phyloP scores from a whole-genome alignment of 768 basidiomycete genomes.

The Kondoa subrosea region DNA sequence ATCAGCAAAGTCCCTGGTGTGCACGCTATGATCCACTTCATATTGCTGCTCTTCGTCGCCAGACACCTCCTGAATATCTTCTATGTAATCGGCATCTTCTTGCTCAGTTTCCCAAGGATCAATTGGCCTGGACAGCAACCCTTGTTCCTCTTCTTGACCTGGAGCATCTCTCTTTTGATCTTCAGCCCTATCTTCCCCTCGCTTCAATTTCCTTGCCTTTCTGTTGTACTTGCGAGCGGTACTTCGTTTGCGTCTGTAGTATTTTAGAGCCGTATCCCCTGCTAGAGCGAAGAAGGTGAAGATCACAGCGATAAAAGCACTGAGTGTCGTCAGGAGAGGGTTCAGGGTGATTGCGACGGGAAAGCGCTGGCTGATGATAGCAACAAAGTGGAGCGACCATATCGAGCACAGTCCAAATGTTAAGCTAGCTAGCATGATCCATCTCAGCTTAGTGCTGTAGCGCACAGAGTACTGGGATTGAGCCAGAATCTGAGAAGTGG shows the following conservation, averaged over 20 bases:
- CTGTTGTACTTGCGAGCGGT: background rate
- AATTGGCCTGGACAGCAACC: no score
- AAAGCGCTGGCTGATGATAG: background rate
- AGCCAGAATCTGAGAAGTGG: background rate
- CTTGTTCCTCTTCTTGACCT: background rate
- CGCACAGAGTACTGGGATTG: background rate
- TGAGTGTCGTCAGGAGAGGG: background rate
- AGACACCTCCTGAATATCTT: no score
- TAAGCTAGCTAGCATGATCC: background rate
- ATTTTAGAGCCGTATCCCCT: background rate
- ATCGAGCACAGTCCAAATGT: background rate
- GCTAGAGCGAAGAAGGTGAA: constrained; percentile 4
- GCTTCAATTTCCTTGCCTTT: background rate
- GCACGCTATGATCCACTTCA: no score
- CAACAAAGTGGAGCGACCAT: constrained; percentile 3
- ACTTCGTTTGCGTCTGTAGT: background rate
- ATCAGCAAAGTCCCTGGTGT: no score
- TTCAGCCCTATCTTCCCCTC: background rate
- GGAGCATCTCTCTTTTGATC: no score
- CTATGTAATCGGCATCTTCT: no score
- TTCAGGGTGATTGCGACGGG: background rate
- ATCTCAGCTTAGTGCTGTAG: background rate
- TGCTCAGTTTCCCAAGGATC: no score
- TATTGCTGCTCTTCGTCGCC: no score
- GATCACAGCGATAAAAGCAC: background rate